A percentile compares a stretch with the other conserved stretches of the same genome.
Conservation (phyloP, 139 green algal genomes). For the Spirogloea muscicola region DNA sequence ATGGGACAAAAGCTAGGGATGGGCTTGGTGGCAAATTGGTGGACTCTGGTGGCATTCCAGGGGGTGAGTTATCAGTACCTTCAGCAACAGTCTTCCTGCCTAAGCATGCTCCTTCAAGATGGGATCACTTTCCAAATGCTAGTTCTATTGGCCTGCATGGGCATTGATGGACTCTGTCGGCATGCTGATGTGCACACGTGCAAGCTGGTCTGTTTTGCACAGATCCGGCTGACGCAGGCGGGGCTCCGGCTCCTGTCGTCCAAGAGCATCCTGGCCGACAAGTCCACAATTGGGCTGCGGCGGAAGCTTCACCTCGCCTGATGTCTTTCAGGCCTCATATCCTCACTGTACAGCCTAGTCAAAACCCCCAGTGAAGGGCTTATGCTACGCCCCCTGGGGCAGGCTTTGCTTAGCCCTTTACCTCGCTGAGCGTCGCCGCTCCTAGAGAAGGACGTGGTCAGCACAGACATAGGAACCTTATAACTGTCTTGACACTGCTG, state of each 20-base stretch:
- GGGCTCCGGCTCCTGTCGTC: constrained; percentile 10
- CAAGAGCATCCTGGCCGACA: constrained; percentile 15
- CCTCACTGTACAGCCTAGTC: too few species aligned
- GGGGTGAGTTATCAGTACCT: constrained; percentile 7
- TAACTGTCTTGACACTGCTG: too few species aligned
- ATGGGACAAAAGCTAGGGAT: neutral
- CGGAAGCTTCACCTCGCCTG: too few species aligned
- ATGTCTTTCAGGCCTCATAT: too few species aligned
- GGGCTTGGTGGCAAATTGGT: constrained; percentile 28
- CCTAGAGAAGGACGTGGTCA: too few species aligned
- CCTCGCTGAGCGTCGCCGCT: too few species aligned
- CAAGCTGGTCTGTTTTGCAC: too few species aligned
- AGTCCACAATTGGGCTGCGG: too few species aligned
- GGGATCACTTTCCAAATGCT: neutral
- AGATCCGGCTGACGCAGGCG: constrained; percentile 1
- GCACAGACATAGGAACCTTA: too few species aligned
- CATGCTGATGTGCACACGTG: neutral
- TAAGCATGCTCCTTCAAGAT: neutral
- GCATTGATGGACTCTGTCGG: neutral
- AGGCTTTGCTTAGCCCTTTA: too few species aligned
- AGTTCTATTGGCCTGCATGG: neutral
- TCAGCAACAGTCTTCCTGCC: neutral
- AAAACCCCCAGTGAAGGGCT: too few species aligned
- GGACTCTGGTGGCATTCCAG: constrained; percentile 20
- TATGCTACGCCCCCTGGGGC: too few species aligned